Conservation (phyloP, 331 rosid genomes). For the Malus hybrid region DNA sequence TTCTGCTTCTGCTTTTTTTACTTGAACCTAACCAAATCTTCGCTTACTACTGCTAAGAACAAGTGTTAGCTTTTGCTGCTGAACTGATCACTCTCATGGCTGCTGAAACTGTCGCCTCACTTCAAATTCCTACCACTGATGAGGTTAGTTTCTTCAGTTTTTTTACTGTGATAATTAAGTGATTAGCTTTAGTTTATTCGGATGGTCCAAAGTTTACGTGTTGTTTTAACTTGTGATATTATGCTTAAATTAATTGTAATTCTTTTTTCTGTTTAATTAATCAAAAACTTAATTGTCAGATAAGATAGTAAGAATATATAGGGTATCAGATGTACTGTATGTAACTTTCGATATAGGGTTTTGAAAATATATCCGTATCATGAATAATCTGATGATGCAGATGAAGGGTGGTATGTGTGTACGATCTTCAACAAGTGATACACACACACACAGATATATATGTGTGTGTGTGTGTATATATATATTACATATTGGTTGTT, state of each 20-base stretch:
- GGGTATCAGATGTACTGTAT: too few species aligned
- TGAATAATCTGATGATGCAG: neutral
- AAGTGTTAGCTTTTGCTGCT: conserved; percentile 13
- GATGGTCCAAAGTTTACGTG: neutral
- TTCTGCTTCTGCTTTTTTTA: neutral
- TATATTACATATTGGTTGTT: neutral
- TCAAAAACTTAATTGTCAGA: neutral
- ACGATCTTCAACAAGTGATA: neutral
- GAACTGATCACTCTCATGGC: conserved; percentile 45
- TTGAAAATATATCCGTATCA: neutral
- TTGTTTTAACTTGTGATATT: neutral
- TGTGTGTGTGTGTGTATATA: too few species aligned
- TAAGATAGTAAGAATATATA: neutral
- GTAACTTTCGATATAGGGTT: neutral
- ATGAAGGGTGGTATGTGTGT: neutral
- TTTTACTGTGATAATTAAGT: neutral
- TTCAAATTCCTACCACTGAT: conserved; percentile 40
- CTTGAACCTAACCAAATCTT: neutral
- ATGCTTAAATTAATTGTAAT: neutral
- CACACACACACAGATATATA: too few species aligned
- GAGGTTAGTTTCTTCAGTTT: conserved; percentile 29
- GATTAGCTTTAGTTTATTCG: neutral
- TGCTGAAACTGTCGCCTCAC: conserved; percentile 38
- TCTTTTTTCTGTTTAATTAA: neutral
- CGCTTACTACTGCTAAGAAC: neutral